Base-by-base conservation (phyloP, 2,329 filamentous ascomycete species). In the Hypoxylon sp. region DNA sequence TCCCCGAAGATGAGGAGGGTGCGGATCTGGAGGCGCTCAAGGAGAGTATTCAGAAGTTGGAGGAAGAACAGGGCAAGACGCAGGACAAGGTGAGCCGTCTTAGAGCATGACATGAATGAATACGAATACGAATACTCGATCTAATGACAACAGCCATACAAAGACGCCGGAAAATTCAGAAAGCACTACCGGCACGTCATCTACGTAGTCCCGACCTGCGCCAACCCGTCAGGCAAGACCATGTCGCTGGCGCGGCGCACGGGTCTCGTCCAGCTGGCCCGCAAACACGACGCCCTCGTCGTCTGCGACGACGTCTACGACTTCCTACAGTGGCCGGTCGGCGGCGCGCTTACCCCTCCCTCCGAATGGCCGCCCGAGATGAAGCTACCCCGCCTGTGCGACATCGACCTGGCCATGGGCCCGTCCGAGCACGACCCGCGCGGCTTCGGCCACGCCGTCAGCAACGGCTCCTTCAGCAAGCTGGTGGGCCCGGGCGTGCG, bases 261-360 rank as follows among this genome's bases (percentile, higher is more conserved):
- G 66, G 81, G 81, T 10, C 83, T 98, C 3, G 88, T 98, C 22
- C 80, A 81, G n/a, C 78, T 97, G 6, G 94, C 94, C 0, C 85
- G 94, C 59, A 82, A 88, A 61, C 87, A 90, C 75, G 89, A 98
- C 75, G 92, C 92, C 6, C 84, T 98, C n/a, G 78, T 97, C 57
- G 84, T 97, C 26, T 87, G 87, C 50, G 94, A 98, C 78, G 95
- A 99, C 76, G 93, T 98, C 8, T 99, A 99, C 75, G 94, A 98
- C 76, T 90, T 94, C 68, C 82, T 98, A 4, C 91, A 94, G 74
- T 97, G 93, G 92, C 85, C 87, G 2, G 73, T 79, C 13, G 62
- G 64, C 22, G 61, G 59, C 4, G 37, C 19, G 10, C 37, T 41
- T 13, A 50, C 11, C 1, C 19, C 64, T n/a, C 37, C 64, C 2